These are phyloP conservation scores for Rasamsonia emersonii DNA, from an alignment of 2,329 filamentous ascomycete species.

Conservation along the genomic window DNA sequence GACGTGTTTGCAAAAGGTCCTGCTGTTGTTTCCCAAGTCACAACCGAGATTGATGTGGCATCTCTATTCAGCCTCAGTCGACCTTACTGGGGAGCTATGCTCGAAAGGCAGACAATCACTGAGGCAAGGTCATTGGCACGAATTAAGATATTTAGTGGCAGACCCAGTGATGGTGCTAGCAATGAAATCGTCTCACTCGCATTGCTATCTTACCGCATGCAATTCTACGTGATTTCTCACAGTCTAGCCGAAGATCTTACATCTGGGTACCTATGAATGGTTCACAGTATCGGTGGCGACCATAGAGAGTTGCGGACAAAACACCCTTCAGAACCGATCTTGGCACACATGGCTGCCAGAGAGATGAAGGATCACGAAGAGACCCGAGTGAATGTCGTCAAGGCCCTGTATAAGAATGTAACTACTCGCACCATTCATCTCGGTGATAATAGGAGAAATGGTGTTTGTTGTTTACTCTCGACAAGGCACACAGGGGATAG, in stretches of 20 bases:
- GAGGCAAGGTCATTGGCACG: too few species aligned
- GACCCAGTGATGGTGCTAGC: too few species aligned
- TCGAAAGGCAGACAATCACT: too few species aligned
- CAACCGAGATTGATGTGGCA: neutral
- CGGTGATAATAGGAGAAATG: neutral
- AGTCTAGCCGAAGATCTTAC: neutral
- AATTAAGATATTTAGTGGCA: too few species aligned
- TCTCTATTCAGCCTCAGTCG: neutral
- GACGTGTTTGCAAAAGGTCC: neutral
- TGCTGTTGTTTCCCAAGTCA: neutral
- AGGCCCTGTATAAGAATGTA: too few species aligned
- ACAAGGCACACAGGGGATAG: too few species aligned
- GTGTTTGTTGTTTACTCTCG: neutral
- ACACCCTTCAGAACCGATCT: neutral
- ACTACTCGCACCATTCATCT: neutral
- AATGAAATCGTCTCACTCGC: neutral
- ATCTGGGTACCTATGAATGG: neutral
- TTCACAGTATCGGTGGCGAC: neutral
- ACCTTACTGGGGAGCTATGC: neutral
- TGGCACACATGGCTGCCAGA: neutral
- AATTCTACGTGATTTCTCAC: constrained; percentile 1
- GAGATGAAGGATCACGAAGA: too few species aligned
- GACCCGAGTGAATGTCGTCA: too few species aligned
- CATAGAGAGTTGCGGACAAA: neutral
- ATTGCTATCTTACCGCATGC: neutral